phyloP scores from a whole-genome alignment of 1,284 basidiomycete genomes.

The Cryptococcus sp. region DNA sequence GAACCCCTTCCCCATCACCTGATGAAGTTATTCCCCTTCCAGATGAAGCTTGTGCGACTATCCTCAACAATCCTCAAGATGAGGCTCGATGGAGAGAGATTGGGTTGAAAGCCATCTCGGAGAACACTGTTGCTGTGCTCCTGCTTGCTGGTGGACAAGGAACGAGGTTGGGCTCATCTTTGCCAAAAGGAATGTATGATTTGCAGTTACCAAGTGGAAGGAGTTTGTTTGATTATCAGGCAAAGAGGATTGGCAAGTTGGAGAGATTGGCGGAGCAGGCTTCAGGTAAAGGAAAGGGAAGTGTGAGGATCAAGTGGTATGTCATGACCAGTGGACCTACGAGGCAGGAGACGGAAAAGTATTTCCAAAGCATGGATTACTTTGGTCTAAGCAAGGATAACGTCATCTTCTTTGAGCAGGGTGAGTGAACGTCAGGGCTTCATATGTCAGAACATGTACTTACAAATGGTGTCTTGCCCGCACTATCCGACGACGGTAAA shows the following conservation, averaged over 20 bases:
- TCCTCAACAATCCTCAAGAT: slow-evolving; percentile 56
- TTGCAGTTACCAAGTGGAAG: slow-evolving; percentile 90
- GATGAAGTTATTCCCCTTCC: slow-evolving; percentile 61
- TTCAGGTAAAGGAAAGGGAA: slow-evolving; percentile 54
- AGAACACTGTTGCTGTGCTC: slow-evolving; percentile 82
- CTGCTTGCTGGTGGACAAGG: slow-evolving; percentile 99
- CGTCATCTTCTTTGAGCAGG: slow-evolving; percentile 96
- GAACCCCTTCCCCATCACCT: slow-evolving; percentile 26
- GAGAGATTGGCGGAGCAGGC: slow-evolving; percentile 66
- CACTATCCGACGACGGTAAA: slow-evolving; percentile 89
- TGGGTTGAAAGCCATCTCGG: slow-evolving; percentile 75
- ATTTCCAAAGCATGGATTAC: slow-evolving; percentile 71
- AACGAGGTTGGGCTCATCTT: slow-evolving; percentile 83
- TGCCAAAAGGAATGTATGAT: slow-evolving; percentile 97
- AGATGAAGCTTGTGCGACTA: slow-evolving; percentile 63
- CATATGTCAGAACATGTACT: slow-evolving; percentile 6
- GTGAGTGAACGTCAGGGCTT: slow-evolving; percentile 52
- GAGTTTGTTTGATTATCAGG: slow-evolving; percentile 93
- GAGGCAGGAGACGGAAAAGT: slow-evolving; percentile 75
- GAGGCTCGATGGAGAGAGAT: slow-evolving; percentile 64
- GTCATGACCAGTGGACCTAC: slow-evolving; percentile 99
- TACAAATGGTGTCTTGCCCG: slow-evolving; percentile 80
- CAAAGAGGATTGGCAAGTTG: slow-evolving; percentile 82
- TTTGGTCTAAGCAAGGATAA: slow-evolving; percentile 80
- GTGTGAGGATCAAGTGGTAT: slow-evolving; percentile 83